Evolutionary conservation across 73 alveolate genomes (phyloP), one percentile per base, ranked within the genome.

Genomic region (Diophrys sp.): DNA sequence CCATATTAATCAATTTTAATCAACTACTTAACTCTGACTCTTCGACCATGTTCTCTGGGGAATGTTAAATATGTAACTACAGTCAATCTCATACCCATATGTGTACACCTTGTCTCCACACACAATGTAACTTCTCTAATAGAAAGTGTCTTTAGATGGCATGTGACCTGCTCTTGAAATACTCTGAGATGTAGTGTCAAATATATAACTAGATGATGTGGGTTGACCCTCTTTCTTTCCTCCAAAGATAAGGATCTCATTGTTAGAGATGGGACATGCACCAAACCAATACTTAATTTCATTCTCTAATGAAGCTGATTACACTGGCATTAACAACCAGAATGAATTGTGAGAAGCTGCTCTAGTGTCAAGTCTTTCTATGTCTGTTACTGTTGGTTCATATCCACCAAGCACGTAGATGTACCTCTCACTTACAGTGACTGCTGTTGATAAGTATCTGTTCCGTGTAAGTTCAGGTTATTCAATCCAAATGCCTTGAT

Each of bases 211-310:
- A 11, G 74, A 23, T 2, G 33, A 2, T 1, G 87, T 55, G 2
- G 87, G 71, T n/a, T 75, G 70, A n/a, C 87, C 87, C 30, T 78
- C 87, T 57, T 78, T 78, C 33, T 78, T 78, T 14, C 87, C 87
- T 32, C 87, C 87, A 33, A 78, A 78, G 1, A 78, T 78, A n/a
- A 78, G 73, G 5, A 78, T 78, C 23, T 78, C 87, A 0, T 79
- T 78, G 2, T 70, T 23, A 2, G 87, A 78, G 33, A 70, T 66
- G 2, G 87, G 87, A 31, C 87, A 78, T 2, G 87, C 54, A 23
- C 87, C 87, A 62, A 78, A 78, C 87, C 87, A 78, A 34, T 78
- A 78, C 73, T 78, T 78, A 33, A 78, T 78, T 24, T 78, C 87
- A 70, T 68, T 78, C 68, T 78, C 87, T n/a, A 78, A 28, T 14